Evolutionary conservation across 2,329 filamentous ascomycete genomes (phyloP).

Genomic region (Stachybotrys chlorohalonatus): DNA sequence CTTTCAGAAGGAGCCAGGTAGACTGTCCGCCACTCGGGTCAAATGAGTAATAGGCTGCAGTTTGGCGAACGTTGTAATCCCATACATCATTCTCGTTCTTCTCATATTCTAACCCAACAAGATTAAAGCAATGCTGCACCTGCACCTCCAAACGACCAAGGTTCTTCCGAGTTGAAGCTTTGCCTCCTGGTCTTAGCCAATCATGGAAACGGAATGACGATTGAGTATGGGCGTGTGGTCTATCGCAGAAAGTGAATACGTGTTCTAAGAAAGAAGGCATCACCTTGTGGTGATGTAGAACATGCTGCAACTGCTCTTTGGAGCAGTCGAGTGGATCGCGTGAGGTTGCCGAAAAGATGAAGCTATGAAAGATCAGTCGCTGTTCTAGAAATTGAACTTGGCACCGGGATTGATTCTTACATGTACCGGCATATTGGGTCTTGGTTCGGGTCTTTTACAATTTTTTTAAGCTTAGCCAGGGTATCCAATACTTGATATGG

Average conservation of each 20-base stretch:
- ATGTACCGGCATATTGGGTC: not conserved
- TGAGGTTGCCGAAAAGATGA: not conserved
- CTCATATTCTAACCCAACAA: not conserved
- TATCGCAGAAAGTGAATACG: not conserved
- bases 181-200: not conserved
- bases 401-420: not conserved
- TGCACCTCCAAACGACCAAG: not conserved
- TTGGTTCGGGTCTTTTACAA: not conserved
- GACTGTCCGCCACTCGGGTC: not conserved
- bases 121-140: not conserved
- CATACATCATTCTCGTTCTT: not conserved
- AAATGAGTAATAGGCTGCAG: not conserved
- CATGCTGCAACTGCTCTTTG: not conserved
- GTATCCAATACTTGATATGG: not conserved
- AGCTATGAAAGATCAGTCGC: not conserved
- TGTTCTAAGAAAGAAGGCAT: not conserved
- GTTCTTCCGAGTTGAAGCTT: not conserved
- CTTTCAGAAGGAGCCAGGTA: not conserved
- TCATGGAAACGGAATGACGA: not conserved
- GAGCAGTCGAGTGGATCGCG: not conserved
- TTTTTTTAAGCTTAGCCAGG: not conserved
- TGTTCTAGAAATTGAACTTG: not conserved
- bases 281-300: not conserved
- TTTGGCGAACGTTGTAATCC: not conserved
- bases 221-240: not conserved